Conservation (phyloP, 2,329 filamentous ascomycete species). For the Ambrosiella xylebori region DNA sequence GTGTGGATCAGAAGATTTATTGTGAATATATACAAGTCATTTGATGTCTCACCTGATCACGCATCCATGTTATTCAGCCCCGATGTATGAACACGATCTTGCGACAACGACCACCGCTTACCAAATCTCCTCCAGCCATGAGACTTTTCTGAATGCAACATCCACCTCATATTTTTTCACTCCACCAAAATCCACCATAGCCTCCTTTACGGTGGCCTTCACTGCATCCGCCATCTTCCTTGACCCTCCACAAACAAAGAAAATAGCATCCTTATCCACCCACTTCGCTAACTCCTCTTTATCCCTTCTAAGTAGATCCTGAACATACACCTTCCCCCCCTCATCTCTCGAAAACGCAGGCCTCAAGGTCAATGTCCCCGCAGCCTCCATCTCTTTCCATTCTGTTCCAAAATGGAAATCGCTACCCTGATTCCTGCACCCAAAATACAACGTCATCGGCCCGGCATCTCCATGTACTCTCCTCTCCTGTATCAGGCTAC, state of each 20-base stretch:
- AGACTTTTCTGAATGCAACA: slow-evolving; percentile 21
- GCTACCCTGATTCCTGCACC: slow-evolving; percentile 53
- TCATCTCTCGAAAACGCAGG: slow-evolving; percentile 33
- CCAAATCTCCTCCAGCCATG: slow-evolving; percentile 45
- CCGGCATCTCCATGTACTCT: slow-evolving; percentile 20
- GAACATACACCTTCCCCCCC: slow-evolving; percentile 28
- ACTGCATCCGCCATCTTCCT: slow-evolving; percentile 42
- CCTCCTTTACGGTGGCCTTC: slow-evolving; percentile 33
- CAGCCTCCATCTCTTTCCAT: slow-evolving; percentile 33
- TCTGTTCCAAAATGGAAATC: slow-evolving; percentile 76
- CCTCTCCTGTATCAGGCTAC: slow-evolving; percentile 67
- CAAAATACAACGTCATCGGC: slow-evolving; percentile 54
- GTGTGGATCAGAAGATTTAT: too few species aligned
- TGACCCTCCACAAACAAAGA: slow-evolving; percentile 39
- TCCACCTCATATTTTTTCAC: slow-evolving; percentile 24
- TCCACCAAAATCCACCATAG: slow-evolving; percentile 24
- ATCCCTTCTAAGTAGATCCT: slow-evolving; percentile 22
- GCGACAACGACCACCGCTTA: slow-evolving; percentile 17
- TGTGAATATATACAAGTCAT: too few species aligned
- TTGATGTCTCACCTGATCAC: too few species aligned
- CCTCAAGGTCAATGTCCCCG: slow-evolving; percentile 20
- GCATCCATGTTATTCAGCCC: too few species aligned
- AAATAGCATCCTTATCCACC: slow-evolving; percentile 26
- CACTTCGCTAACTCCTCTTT: slow-evolving; percentile 19
- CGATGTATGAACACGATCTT: too few species aligned